These are phyloP conservation scores for Trametes elegans DNA, from an alignment of 768 basidiomycete species.

Conservation along the genomic window DNA sequence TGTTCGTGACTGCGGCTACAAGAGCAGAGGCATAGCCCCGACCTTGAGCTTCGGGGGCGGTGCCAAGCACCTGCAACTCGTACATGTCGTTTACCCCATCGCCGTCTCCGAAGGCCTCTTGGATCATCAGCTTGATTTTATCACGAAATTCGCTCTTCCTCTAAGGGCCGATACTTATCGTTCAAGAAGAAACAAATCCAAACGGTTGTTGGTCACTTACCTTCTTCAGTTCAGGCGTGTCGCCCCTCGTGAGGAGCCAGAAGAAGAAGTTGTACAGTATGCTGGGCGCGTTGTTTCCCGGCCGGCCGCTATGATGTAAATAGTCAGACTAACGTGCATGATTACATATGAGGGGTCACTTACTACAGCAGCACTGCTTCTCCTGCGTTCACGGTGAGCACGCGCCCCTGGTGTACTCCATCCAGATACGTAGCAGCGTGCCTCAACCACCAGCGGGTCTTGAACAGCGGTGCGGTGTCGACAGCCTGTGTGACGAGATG, in stretches of 20 bases:
- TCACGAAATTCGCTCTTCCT: not conserved
- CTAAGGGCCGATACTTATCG: not conserved
- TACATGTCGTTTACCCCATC: conserved; percentile 9
- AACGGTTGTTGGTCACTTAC: not conserved
- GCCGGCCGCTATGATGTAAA: not conserved
- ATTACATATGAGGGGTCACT: no score
- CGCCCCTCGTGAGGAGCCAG: not conserved
- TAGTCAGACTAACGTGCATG: not conserved
- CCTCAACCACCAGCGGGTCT: not conserved
- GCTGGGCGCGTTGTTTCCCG: not conserved
- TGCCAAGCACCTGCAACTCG: conserved; percentile 1
- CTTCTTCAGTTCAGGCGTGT: not conserved
- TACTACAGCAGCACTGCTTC: not conserved
- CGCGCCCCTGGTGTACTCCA: not conserved
- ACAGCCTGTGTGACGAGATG: no score
- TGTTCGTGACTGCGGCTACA: not conserved
- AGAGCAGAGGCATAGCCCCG: conserved; percentile 18
- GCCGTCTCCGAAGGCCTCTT: conserved; percentile 5
- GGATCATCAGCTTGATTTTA: not conserved
- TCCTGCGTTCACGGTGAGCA: not conserved
- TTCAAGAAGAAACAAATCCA: not conserved
- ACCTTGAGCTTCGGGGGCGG: conserved; percentile 10
- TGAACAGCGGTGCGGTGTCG: not conserved
- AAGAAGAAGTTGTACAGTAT: not conserved
- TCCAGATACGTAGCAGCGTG: not conserved